Base-by-base conservation (phyloP, 169 alveolate genomes). In the Cryptosporidium felis region DNA sequence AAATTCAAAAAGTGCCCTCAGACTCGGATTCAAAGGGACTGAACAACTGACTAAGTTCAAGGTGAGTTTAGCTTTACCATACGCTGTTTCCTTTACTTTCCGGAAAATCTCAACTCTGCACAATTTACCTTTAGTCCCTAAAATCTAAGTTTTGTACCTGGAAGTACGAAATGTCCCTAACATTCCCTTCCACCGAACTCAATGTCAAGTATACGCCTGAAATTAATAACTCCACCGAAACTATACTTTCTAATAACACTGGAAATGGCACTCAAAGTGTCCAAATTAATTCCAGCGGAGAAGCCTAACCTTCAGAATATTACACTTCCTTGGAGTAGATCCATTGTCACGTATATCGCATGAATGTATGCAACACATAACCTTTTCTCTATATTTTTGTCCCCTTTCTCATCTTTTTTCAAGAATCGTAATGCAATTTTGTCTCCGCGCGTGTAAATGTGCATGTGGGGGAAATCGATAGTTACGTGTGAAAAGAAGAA, bases 101-200 rank as follows among this genome's bases (percentile, higher is more conserved):
- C 30, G 5, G 34, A 56, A 16, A 23, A 56, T 41, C 3, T 40
- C n/a, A n/a, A 38, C 3, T 38, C 18, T 16, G n/a, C 12, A 60
- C 0, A 10, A 21, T 34, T 10, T 30, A 44, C 12, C 5, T 53
- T 34, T 53, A 74, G 85, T 49, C 67, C 5, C 34, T 32, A 21
- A 74, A 74, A 74, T 38, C 67, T 18, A 26, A 53, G 8, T 38
- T 23, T 12, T 74, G 85, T 12, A 40, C 66, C 9, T 74, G 85
- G 85, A 74, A 56, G 42, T 74, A 74, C 60, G 85, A 74, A 36
- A 74, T 49, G 85, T 53, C 85, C 0, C 61, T 74, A 5, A 34
- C 60, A 8, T 53, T 74, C 36, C 85, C 85, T 4, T 26, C 40
- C n/a, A 74, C 85, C 16, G 42, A 47, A 6, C 41, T 26, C 18